These are phyloP conservation scores for Niebla homalea DNA, from an alignment of 495 filamentous ascomycete species.

Conservation along the genomic window DNA sequence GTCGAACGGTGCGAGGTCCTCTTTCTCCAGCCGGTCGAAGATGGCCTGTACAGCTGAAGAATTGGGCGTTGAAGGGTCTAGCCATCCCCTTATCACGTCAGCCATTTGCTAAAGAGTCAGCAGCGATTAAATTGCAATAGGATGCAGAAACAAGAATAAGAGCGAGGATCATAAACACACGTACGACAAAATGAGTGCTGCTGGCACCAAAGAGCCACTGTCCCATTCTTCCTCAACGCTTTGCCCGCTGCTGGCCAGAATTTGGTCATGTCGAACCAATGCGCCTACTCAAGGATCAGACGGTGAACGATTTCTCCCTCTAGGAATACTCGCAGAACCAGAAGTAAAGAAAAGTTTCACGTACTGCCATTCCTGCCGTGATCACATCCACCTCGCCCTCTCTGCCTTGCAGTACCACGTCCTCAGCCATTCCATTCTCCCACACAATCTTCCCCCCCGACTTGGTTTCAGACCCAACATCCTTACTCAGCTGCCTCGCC, in stretches of 20 bases:
- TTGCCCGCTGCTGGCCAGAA: slow-evolving; percentile 40
- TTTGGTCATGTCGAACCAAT: slow-evolving; percentile 47
- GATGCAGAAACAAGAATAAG: background rate
- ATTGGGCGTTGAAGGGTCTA: slow-evolving; percentile 26
- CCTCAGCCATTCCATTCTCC: slow-evolving; percentile 33
- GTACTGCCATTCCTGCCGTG: slow-evolving; percentile 33
- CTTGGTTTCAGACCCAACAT: slow-evolving; percentile 7
- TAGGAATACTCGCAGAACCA: background rate
- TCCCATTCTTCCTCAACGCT: slow-evolving; percentile 41
- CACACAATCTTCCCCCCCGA: slow-evolving; percentile 26
- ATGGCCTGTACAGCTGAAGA: slow-evolving; percentile 18
- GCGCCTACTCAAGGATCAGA: slow-evolving; percentile 23
- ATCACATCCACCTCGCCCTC: slow-evolving; percentile 37
- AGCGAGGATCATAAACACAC: background rate
- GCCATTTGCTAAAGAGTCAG: background rate
- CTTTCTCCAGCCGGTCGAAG: slow-evolving; percentile 21
- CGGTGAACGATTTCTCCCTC: background rate
- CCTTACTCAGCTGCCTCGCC: slow-evolving; percentile 27
- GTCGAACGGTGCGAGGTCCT: slow-evolving; percentile 24
- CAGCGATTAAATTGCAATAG: background rate
- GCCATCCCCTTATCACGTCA: background rate
- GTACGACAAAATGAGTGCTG: slow-evolving; percentile 12
- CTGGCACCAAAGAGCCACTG: slow-evolving; percentile 39
- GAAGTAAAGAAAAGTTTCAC: background rate
- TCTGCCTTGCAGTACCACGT: slow-evolving; percentile 20